Conservation (phyloP, 768 basidiomycete genomes). For the Tephrocybe sp. region DNA sequence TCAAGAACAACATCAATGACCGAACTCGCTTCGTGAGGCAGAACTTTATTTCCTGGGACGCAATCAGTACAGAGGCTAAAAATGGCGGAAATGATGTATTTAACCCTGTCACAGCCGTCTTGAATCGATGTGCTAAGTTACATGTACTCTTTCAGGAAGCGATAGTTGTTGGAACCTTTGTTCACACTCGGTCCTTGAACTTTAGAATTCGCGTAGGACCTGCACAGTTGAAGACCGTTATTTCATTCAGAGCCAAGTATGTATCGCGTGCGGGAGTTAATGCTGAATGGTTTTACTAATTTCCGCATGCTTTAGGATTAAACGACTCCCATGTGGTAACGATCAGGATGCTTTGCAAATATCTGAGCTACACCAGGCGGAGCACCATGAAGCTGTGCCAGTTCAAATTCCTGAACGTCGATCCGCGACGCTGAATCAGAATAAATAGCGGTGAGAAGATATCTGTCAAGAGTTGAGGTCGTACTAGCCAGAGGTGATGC, state of each 20-base stretch:
- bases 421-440: no score
- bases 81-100: slow-evolving; percentile 1
- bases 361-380: slow-evolving; percentile 33
- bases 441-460: no score
- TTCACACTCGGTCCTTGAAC: slow-evolving; percentile 36
- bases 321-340: slow-evolving; percentile 10
- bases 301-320: slow-evolving; percentile 20
- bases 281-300: neutral
- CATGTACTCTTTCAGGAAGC: slow-evolving; percentile 21
- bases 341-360: slow-evolving; percentile 24
- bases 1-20: slow-evolving; percentile 24
- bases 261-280: neutral
- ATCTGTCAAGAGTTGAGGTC: no score
- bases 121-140: no score
- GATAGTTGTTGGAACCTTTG: slow-evolving; percentile 38
- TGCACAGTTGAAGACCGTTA: slow-evolving; percentile 30
- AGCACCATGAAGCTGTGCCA: slow-evolving; percentile 26
- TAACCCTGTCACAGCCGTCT: no score
- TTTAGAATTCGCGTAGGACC: slow-evolving; percentile 38
- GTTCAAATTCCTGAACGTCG: no score
- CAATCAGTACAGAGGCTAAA: slow-evolving; percentile 28
- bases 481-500: no score
- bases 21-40: slow-evolving; percentile 19
- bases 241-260: slow-evolving; percentile 34
- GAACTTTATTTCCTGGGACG: slow-evolving; percentile 32